Percentiles rank a stretch among this genome's conserved stretches.
These are phyloP conservation scores for Hymenoscyphus salicellus DNA, from an alignment of 2,329 filamentous ascomycete genomes.

Conservation along the genomic window DNA sequence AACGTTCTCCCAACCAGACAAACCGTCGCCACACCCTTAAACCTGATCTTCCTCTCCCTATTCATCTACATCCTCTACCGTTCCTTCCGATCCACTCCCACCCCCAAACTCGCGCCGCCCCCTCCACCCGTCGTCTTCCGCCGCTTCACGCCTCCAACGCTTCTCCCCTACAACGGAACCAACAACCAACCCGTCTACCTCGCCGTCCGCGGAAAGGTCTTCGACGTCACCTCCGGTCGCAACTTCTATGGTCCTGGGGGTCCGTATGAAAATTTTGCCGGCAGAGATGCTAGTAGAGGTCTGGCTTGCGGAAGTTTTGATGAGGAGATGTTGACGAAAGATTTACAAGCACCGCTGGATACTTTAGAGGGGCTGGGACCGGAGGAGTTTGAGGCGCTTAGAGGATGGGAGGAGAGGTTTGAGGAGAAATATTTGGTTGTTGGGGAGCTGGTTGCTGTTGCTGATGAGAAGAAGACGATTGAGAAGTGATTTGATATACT, in stretches of 20 bases:
- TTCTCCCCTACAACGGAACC: slow-evolving; percentile 81
- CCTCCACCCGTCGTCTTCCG: slow-evolving; percentile 60
- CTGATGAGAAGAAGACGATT: slow-evolving; percentile 49
- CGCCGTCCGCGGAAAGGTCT: slow-evolving; percentile 85
- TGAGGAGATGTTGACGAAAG: slow-evolving; percentile 88
- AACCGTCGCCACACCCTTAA: slow-evolving; percentile 57
- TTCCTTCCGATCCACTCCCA: slow-evolving; percentile 49
- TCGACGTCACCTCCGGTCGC: slow-evolving; percentile 80
- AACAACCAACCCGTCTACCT: slow-evolving; percentile 76
- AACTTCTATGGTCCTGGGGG: slow-evolving; percentile 97
- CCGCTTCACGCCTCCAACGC: slow-evolving; percentile 71
- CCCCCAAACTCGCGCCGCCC: slow-evolving; percentile 48
- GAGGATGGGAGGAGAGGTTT: slow-evolving; percentile 92
- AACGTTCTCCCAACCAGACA: slow-evolving; percentile 17
- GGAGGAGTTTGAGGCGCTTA: slow-evolving; percentile 78
- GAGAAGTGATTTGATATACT: neutral
- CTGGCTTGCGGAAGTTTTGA: slow-evolving; percentile 92
- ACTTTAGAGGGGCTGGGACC: slow-evolving; percentile 65
- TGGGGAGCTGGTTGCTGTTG: slow-evolving; percentile 72
- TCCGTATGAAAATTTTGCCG: slow-evolving; percentile 94
- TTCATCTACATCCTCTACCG: slow-evolving; percentile 58
- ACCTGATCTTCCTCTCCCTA: slow-evolving; percentile 56
- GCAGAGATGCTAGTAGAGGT: slow-evolving; percentile 83
- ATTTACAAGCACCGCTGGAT: slow-evolving; percentile 80
- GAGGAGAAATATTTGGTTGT: slow-evolving; percentile 93